Evolutionary conservation across 2,329 filamentous ascomycete genomes (phyloP).

Genomic region (Alternaria sp.): DNA sequence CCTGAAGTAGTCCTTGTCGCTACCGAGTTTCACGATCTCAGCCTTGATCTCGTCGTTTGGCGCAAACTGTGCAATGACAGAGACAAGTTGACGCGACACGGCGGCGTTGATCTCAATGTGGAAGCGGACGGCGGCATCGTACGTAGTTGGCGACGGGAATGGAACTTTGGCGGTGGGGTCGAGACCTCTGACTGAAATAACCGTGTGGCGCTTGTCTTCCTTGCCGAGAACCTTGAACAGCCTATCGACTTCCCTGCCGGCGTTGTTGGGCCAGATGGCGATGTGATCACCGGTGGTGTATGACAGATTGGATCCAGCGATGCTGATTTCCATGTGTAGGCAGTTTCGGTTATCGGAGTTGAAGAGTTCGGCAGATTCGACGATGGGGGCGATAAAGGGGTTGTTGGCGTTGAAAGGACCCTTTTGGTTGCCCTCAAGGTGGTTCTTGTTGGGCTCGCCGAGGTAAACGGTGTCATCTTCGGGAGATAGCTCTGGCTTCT

Average conservation of each 20-base stretch:
- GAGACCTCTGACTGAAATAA: constrained; percentile 87
- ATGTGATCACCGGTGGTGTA: constrained; percentile 99
- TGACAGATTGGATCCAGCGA: constrained; percentile 84
- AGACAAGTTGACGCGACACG: constrained; percentile 93
- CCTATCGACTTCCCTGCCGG: constrained; percentile 88
- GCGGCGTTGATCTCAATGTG: constrained; percentile 97
- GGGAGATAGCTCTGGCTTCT: constrained; percentile 74
- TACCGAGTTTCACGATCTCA: constrained; percentile 86
- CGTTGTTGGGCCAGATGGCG: constrained; percentile 95
- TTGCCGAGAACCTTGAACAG: constrained; percentile 83
- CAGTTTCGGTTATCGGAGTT: constrained; percentile 90
- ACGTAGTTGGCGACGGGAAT: constrained; percentile 96
- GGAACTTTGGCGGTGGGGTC: constrained; percentile 97
- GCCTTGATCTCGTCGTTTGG: constrained; percentile 84
- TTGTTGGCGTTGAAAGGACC: constrained; percentile 97
- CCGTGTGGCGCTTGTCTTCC: constrained; percentile 75
- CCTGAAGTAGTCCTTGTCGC: constrained; percentile 95
- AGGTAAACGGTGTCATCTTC: constrained; percentile 87
- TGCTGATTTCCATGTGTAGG: constrained; percentile 92
- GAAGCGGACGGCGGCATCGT: constrained; percentile 90
- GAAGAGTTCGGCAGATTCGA: constrained; percentile 90
- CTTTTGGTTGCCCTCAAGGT: constrained; percentile 82
- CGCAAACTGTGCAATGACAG: constrained; percentile 85
- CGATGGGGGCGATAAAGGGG: constrained; percentile 93
- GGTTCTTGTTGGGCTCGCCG: constrained; percentile 94